Evolutionary conservation across 345 rosid species (phyloP), one percentile per base, ranked within the genome.

Genomic region (Turnera subulata): DNA sequence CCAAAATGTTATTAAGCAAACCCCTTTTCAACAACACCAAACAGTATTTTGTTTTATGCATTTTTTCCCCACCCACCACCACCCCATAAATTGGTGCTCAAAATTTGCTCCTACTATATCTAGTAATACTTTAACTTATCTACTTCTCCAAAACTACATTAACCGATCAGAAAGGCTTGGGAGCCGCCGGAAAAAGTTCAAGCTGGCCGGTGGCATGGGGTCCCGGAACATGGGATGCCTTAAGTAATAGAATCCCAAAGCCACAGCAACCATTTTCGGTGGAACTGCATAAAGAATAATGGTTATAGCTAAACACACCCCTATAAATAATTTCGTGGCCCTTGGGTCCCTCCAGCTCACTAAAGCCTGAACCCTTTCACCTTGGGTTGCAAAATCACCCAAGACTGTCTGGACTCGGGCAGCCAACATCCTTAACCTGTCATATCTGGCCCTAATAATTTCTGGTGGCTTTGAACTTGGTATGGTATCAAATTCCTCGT

Each of bases 291-390:
- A 93, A 1, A 93, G 73, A 18, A 76, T 64, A 50, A 89, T 24
- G 0, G 96, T 89, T 44, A 85, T 82, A n/a, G 64, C 82, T 32
- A 81, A 70, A 68, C 99, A 93, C 15, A 84, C 81, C 50, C 82
- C 94, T 20, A 93, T 85, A 75, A 89, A 93, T 65, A 93, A 59
- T 53, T 85, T 89, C 0, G 96, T 89, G 10, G 99, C 99, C 48
- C 97, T 78, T 25, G 99, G 99, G 67, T 93, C 99, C 72, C 99
- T 87, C 99, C 99, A 93, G 52, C 97, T 89, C 56, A 89, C 95
- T 56, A 89, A 57, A 11, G 99, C 97, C 48, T 93, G 99, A 24
- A 82, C 61, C 53, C 99, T 53, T 72, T 93, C 99, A 0, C 99
- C 99, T 61, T 89, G 99, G 21, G 99, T 82, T 7, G 97, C 99